Evolutionary conservation across 192 early-diverging fungal genomes (phyloP).

Genomic region (Mycoemilia scoparia): DNA sequence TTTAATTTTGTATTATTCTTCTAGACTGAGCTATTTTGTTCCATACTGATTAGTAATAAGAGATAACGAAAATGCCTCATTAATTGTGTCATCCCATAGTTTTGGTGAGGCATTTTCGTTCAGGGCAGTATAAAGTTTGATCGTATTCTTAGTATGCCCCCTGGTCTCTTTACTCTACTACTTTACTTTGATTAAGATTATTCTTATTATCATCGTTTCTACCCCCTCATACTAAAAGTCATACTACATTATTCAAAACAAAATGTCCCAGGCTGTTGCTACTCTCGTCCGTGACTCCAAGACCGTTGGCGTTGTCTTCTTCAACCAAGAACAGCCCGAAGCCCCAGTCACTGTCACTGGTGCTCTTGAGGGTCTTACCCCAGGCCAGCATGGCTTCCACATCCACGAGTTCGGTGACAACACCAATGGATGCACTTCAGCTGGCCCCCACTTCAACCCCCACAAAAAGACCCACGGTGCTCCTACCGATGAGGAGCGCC

Average conservation of each 20-base stretch:
- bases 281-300: slow-evolving; percentile 51
- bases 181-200: too few species aligned
- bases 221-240: too few species aligned
- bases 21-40: too few species aligned
- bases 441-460: slow-evolving; percentile 81
- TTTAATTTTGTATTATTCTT: too few species aligned
- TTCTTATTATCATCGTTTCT: too few species aligned
- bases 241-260: slow-evolving; percentile 12
- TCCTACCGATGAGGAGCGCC: slow-evolving; percentile 41
- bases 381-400: slow-evolving; percentile 78
- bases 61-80: too few species aligned
- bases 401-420: slow-evolving; percentile 60
- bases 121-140: too few species aligned
- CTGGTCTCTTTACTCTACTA: too few species aligned
- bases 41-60: too few species aligned
- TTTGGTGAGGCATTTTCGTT: too few species aligned
- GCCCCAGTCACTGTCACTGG: slow-evolving; percentile 36
- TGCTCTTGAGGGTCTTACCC: slow-evolving; percentile 37
- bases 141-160: too few species aligned
- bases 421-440: slow-evolving; percentile 66
- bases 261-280: slow-evolving; percentile 70
- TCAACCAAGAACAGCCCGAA: slow-evolving; percentile 45
- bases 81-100: too few species aligned
- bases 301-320: slow-evolving; percentile 49
- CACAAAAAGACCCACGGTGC: slow-evolving; percentile 58